Evolutionary conservation across 2,329 filamentous ascomycete species (phyloP), one percentile per base, ranked within the genome.

Genomic region (Botryotinia globosa): DNA sequence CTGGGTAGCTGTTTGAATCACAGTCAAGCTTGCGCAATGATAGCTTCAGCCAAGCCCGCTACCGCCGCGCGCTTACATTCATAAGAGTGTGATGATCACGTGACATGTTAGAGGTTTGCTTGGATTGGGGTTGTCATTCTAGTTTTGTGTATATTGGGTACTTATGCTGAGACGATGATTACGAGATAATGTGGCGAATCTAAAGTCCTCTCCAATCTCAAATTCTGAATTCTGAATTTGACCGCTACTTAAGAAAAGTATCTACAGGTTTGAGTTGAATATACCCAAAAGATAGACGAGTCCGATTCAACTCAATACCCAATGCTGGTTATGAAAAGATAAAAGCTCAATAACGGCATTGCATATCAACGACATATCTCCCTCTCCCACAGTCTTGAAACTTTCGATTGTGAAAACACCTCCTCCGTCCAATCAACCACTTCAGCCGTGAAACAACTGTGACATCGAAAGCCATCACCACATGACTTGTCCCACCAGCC

Each of bases 21-120:
- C 32, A 25, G 29, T 45, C 20, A 34, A 65, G 62, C 62, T 45
- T 48, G 62, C 62, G 42, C 61, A 63, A 63, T 63, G 62, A 20
- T 48, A 48, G 62, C 42, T 65, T 65, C 62, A 48, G 64, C 64
- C 64, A 67, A 67, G 48, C 37, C 65, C 65, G 65, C 34, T 42
- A 67, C 39, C 54, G 37, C 65, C 65, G 65, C 65, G 48, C 65
- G 65, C 48, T 67, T 56, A 67, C 32, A 37, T 25, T 34, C 5
- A 22, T 34, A 25, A 16, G 48, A 18, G 34, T 29, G 25, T 37
- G 9, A 1, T 22, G 6, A 39, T 67, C 64, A 67, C 64, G 64
- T 67, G 64, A 1, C 4, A 0, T 22, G 34, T 3, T 34, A 34
- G 42, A 32, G 14, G 16, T 6, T 22, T 65, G 20, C 29, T 34